phyloP scores from a whole-genome alignment of 2,329 filamentous ascomycete species.

The Fusarium sp. region DNA sequence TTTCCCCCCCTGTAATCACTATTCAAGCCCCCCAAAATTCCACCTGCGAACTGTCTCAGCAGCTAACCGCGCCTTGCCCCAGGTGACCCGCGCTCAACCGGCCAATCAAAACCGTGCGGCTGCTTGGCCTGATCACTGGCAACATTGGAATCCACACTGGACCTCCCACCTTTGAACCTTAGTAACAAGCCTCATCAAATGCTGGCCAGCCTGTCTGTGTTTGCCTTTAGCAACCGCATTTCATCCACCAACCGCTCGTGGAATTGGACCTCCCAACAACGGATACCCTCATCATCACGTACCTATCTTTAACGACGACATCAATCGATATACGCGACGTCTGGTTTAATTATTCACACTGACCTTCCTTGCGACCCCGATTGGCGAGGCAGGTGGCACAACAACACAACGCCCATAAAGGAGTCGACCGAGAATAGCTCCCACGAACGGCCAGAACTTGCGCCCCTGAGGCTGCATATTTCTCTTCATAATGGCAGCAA shows the following conservation, averaged over 20 bases:
- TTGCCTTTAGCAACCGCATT: conserved; percentile 35
- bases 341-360: conserved; percentile 19
- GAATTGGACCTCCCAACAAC: conserved; percentile 38
- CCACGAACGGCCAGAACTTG: conserved; percentile 18
- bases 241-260: conserved; percentile 33
- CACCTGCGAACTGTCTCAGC: conserved; percentile 20
- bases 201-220: conserved; percentile 33
- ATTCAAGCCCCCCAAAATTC: conserved; percentile 11
- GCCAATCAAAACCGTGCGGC: conserved; percentile 41
- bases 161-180: conserved; percentile 43
- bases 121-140: conserved; percentile 39
- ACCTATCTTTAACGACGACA: conserved; percentile 24
- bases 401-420: conserved; percentile 20
- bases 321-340: conserved; percentile 29
- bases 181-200: conserved; percentile 33
- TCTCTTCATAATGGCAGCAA: conserved; percentile 80
- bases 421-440: conserved; percentile 11
- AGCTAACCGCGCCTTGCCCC: conserved; percentile 39
- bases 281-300: conserved; percentile 16
- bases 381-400: conserved; percentile 28
- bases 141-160: conserved; percentile 12
- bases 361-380: conserved; percentile 22
- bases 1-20: conserved; percentile 5
- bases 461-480: conserved; percentile 34
- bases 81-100: conserved; percentile 33